Evolutionary conservation across 495 filamentous ascomycete species (phyloP).

Genomic region (Astrocystis sublimbata): DNA sequence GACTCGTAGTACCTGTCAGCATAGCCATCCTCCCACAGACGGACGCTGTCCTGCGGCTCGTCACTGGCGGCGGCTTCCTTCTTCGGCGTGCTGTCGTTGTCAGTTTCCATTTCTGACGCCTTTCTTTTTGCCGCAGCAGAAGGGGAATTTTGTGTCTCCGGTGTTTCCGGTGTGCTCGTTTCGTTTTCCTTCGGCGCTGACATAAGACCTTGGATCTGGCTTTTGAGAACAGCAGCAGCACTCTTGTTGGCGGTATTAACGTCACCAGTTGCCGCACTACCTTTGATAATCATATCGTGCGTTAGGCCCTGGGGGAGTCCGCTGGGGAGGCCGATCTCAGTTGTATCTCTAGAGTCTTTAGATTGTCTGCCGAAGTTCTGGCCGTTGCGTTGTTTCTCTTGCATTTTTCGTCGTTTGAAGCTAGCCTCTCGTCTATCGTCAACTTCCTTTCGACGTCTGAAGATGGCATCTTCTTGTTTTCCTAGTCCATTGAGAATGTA

Average conservation of each 20-base stretch:
- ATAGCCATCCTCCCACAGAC: slow-evolving; percentile 94
- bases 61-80: slow-evolving; percentile 46
- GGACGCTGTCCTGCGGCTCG: slow-evolving; percentile 71
- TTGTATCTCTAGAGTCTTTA: slow-evolving; percentile 24
- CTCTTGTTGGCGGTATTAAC: slow-evolving; percentile 91
- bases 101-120: slow-evolving; percentile 60
- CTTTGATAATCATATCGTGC: slow-evolving; percentile 87
- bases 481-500: slow-evolving; percentile 85
- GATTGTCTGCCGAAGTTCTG: slow-evolving; percentile 49
- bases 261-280: slow-evolving; percentile 63
- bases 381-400: slow-evolving; percentile 52
- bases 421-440: slow-evolving; percentile 80
- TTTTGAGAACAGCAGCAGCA: slow-evolving; percentile 86
- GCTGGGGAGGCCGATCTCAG: slow-evolving; percentile 22
- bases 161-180: slow-evolving; percentile 15
- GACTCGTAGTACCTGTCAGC: slow-evolving; percentile 95
- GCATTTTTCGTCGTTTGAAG: slow-evolving; percentile 73
- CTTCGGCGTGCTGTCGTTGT: slow-evolving; percentile 52
- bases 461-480: slow-evolving; percentile 95
- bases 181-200: slow-evolving; percentile 21
- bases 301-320: slow-evolving; percentile 61
- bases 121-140: slow-evolving; percentile 57
- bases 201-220: slow-evolving; percentile 63
- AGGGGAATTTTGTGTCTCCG: slow-evolving; percentile 32
- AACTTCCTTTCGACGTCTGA: slow-evolving; percentile 74